Conservation (phyloP, 768 basidiomycete genomes). For the Tricholoma bakamatsutake region DNA sequence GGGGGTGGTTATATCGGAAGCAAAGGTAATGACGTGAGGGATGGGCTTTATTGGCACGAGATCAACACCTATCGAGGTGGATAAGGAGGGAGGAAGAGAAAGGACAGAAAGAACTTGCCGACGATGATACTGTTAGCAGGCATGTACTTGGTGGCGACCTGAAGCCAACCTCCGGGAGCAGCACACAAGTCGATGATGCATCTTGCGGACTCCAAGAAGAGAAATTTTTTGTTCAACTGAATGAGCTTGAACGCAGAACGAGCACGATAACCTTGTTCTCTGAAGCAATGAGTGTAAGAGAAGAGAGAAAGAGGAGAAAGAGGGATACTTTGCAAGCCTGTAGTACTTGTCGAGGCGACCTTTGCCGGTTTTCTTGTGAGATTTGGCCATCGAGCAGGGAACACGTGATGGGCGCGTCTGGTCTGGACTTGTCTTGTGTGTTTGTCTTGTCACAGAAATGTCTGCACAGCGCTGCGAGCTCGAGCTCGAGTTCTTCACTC, state of each 20-base stretch:
- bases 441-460: too few relatives aligned
- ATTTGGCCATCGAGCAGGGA: slow-evolving; percentile 71
- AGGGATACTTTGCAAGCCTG: slow-evolving; percentile 78
- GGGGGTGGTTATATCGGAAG: slow-evolving; percentile 89
- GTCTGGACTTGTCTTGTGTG: too few relatives aligned
- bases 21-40: slow-evolving; percentile 86
- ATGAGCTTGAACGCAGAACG: slow-evolving; percentile 99
- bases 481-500: slow-evolving; percentile 50
- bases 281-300: too few relatives aligned
- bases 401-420: slow-evolving; percentile 5
- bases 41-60: slow-evolving; percentile 95
- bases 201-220: slow-evolving; percentile 80
- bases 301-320: slow-evolving; percentile 1
- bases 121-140: slow-evolving; percentile 87
- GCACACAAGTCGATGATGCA: slow-evolving; percentile 98
- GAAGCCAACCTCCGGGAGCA: slow-evolving; percentile 98
- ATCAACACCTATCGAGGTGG: slow-evolving; percentile 70
- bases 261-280: slow-evolving; percentile 98
- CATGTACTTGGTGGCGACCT: slow-evolving; percentile 98
- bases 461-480: slow-evolving; percentile 11
- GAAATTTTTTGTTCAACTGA: slow-evolving; percentile 97
- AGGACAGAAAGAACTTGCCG: slow-evolving; percentile 42
- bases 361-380: slow-evolving; percentile 95
- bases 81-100: slow-evolving; percentile 5
- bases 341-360: slow-evolving; percentile 97